Base-by-base conservation (phyloP, 345 rosid species). In the Melastoma malabathricum region DNA sequence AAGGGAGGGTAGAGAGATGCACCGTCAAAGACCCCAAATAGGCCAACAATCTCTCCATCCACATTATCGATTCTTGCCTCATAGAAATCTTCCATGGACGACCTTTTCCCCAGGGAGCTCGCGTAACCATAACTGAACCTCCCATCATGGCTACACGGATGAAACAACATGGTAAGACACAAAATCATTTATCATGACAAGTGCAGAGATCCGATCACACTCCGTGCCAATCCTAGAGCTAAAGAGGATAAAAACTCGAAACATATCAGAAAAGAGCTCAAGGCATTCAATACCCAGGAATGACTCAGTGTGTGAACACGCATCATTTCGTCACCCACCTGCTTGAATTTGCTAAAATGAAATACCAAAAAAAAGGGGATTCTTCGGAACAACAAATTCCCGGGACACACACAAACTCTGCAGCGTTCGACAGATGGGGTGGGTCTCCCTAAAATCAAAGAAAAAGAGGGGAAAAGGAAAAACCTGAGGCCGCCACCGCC, bases 1-100 rank as follows among this genome's bases (percentile, higher is more conserved):
- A 34, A 60, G 59, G 55, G 46, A 52, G 52, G 27, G 52, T 54
- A 58, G 50, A 74, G 63, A 60, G 46, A 58, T 6, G 52, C 68
- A 93, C 99, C 99, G 59, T 93, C 99, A 72, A 93, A 93, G 67
- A 93, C 99, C 59, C 97, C 99, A 78, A 93, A 93, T 3, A 88
- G 83, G 31, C 95, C 99, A 68, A 93, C 94, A 52, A 88, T 88
- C 68, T 88, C 87, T 44, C 95, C 99, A 15, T 81, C 78, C 61
- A 93, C 85, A 47, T 84, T 94, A 67, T 83, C 94, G 43, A 93
- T 88, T 67, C 97, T 76, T 49, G 97, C 85, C 67, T 93, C 99
- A 43, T 88, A 88, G 47, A 88, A 93, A 60, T 93, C 99, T 72
- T 93, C 99, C 99, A 93, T 93, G 15, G 95, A 85, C 67, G 97